A percentile compares a stretch with the other conserved stretches of the same genome.
Evolutionary conservation across 148 eudicot species (phyloP).

Genomic region (Arctostaphylos glauca): DNA sequence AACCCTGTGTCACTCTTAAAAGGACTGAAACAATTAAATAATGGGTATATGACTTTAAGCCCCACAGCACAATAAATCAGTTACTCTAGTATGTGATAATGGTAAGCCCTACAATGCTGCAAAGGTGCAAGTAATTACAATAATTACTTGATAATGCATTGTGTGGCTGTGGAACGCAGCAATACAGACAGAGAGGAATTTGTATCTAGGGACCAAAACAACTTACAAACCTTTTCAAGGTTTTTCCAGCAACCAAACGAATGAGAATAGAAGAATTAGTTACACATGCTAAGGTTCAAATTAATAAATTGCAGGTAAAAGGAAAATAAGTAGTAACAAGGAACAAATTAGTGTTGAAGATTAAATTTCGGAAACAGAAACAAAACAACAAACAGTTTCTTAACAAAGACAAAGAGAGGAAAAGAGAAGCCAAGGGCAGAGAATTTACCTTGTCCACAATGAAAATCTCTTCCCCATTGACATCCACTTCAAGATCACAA

Average conservation of each 20-base stretch:
- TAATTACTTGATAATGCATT: neutral
- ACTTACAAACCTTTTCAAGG: neutral
- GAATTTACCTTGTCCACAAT: slow-evolving; percentile 72
- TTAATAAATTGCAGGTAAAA: neutral
- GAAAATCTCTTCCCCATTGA: slow-evolving; percentile 81
- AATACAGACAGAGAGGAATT: neutral
- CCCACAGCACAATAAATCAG: neutral
- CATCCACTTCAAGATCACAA: slow-evolving; percentile 77
- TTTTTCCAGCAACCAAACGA: neutral
- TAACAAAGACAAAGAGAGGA: slow-evolving; percentile 8
- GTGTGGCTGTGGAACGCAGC: neutral
- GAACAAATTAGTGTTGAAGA: neutral
- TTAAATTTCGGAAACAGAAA: neutral
- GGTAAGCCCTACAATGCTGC: neutral
- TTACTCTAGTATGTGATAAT: neutral
- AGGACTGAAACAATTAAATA: slow-evolving; percentile 11
- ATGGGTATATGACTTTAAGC: slow-evolving; percentile 10
- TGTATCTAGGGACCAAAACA: neutral
- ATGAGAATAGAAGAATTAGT: neutral
- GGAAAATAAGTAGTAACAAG: neutral
- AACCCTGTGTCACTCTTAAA: slow-evolving; percentile 6
- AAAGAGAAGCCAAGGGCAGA: slow-evolving; percentile 14
- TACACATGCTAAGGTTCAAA: neutral
- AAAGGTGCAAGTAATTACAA: neutral
- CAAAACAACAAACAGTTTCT: neutral